These are phyloP conservation scores for Cutaneotrichosporon mucoides DNA, from an alignment of 1,284 basidiomycete species.

Conservation along the genomic window DNA sequence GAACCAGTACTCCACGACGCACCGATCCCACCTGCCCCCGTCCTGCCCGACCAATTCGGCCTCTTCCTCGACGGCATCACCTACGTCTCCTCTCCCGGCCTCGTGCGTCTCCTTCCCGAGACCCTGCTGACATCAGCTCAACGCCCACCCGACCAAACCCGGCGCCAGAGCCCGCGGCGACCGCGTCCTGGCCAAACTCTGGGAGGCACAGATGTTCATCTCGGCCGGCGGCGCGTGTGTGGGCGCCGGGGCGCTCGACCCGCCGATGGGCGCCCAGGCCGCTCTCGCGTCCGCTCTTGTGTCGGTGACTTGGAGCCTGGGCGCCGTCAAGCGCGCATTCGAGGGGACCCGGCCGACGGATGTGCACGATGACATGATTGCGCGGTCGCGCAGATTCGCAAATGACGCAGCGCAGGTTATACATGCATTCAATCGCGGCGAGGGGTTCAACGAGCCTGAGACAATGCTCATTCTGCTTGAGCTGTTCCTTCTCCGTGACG, in stretches of 20 bases:
- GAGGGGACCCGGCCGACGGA: neutral
- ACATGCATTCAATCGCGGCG: constrained; percentile 1
- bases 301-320: constrained; percentile 7
- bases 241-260: neutral
- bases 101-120: constrained; percentile 1
- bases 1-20: neutral
- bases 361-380: constrained; percentile 8
- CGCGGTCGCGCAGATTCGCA: constrained; percentile 1
- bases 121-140: constrained; percentile 5
- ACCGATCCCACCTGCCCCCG: too few species aligned
- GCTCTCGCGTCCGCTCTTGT: constrained; percentile 12
- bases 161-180: constrained; percentile 13
- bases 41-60: constrained; percentile 4
- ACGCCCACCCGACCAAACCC: constrained; percentile 12
- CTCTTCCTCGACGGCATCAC: constrained; percentile 16
- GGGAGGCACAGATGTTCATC: constrained; percentile 16
- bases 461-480: constrained; percentile 12
- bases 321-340: constrained; percentile 13
- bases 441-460: constrained; percentile 9
- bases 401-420: constrained; percentile 9
- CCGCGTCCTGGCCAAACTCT: constrained; percentile 16
- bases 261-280: neutral
- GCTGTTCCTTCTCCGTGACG: constrained; percentile 16
- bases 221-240: constrained; percentile 1
- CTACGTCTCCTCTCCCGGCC: constrained; percentile 7